Evolutionary conservation across 495 filamentous ascomycete species (phyloP).

Genomic region (Daldinia bambusicola): DNA sequence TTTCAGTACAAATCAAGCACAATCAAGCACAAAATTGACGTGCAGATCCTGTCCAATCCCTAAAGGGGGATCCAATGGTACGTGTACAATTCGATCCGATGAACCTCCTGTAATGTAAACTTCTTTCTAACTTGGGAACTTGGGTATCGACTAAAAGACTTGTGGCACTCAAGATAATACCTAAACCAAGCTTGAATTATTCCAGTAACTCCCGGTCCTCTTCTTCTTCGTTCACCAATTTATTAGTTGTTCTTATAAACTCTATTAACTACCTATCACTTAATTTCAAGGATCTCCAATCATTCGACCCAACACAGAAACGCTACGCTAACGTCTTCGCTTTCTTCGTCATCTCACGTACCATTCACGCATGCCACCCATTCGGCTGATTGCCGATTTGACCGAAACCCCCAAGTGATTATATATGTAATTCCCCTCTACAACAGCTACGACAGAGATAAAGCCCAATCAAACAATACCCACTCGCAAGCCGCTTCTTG

Average conservation of each 20-base stretch:
- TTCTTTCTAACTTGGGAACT: conserved; percentile 24
- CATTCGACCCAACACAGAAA: neutral
- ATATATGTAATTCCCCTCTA: conserved; percentile 18
- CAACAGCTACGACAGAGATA: conserved; percentile 26
- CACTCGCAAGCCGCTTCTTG: conserved; percentile 2
- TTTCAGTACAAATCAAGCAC: too few species aligned
- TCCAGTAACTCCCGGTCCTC: neutral
- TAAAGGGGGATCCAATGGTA: conserved; percentile 40
- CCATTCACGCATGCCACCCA: conserved; percentile 26
- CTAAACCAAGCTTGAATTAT: conserved; percentile 2
- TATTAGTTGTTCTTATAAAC: neutral
- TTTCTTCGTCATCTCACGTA: neutral
- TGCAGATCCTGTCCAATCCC: conserved; percentile 19
- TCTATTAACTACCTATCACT: conserved; percentile 1
- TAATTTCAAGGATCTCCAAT: neutral
- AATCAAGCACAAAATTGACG: conserved; percentile 8
- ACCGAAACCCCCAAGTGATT: conserved; percentile 7
- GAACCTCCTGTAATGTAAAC: conserved; percentile 37
- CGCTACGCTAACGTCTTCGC: too few species aligned
- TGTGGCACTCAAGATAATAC: conserved; percentile 3
- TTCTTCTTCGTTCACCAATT: neutral
- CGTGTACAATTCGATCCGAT: conserved; percentile 40
- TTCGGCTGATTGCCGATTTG: conserved; percentile 31
- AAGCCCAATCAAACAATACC: neutral
- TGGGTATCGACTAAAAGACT: conserved; percentile 4